Evolutionary conservation across 2,329 filamentous ascomycete species (phyloP), one percentile per base, ranked within the genome.

Genomic region (Monilinia vaccinii-corymbosi): DNA sequence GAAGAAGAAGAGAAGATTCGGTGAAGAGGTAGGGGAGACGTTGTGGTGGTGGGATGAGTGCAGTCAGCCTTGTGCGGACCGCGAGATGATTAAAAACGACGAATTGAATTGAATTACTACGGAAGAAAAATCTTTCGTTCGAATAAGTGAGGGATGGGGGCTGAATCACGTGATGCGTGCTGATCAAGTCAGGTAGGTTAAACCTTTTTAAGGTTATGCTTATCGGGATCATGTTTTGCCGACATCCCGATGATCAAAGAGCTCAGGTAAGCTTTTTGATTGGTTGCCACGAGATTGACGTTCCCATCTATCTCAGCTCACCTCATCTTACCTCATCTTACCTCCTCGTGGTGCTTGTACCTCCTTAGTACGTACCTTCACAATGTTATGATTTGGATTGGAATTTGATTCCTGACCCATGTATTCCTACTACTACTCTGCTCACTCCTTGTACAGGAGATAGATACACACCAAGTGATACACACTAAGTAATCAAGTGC

Each of bases 1-100:
- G 72, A 76, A 73, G 72, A 76, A 28, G 25, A 28, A 75, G 74
- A 76, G 77, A 78, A 76, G 70, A 72, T 73, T 73, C 74, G 75
- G 67, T 70, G 67, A 63, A 68, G 62, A 65, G 62, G 63, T 64
- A 67, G 69, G 64, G 63, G 57, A 61, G 67, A 69, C 63, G 68
- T 71, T 66, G 63, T 63, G 65, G 58, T 60, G 60, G 64, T 65
- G 60, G 66, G 56, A 53, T 53, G 63, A 45, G 36, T 60, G 50
- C 57, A 60, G 57, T 25, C 58, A 55, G 49, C 58, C 58, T 61
- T 68, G 62, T 65, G 66, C 65, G 66, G 57, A 59, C 57, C 50
- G 40, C 57, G 34, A 57, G 18, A 40, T 21, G 9, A n/a, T 34
- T 34, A 11, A 18, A n/a, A 31, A 23, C 21, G 13, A 44, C 51